Base-by-base conservation (phyloP, 495 filamentous ascomycete genomes). In the Cercophora sp. region DNA sequence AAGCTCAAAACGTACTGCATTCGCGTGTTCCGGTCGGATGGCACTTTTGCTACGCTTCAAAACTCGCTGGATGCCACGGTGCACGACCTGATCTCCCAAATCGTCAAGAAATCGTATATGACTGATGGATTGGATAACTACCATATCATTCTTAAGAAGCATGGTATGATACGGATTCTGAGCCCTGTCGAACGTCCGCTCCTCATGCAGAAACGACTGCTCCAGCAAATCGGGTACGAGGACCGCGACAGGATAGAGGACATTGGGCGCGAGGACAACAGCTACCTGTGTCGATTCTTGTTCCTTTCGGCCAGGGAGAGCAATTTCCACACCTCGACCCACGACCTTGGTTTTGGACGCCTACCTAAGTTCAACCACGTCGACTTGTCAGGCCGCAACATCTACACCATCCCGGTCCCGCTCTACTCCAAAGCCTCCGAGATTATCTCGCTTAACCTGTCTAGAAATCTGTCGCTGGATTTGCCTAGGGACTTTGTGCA, bases 401-500 rank as follows among this genome's bases (percentile, higher is more conserved):
- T 99, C 27, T 83, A 93, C 60, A 94, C 93, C 2, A 99, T 99
- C 39, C 93, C 93, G 8, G 96, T 97, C 56, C 82, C 83, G 2
- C 81, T 99, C 10, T 97, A 97, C 64, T 88, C 89, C 56, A 94
- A 88, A 67, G 85, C 91, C 1, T 75, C 82, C 9, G 93, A 97
- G 56, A 97, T 99, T 54, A 92, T 96, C 45, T 94, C 89, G 6
- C 75, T 99, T 26, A 96, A 97, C 61, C 72, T 99, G 23, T 96
- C 92, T 0, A 77, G 85, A 19, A 99, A 99, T 58, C 79, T 96
- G 13, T 89, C 89, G 1, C 76, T 99, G 39, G 89, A 96, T 65
- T 82, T 99, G 11, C 93, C 93, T 1, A 89, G 88, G 62, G 93
- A 99, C 68, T 99, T 99, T 68, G 92, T 99, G 42, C 89, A 95